phyloP scores from a whole-genome alignment of 768 basidiomycete genomes.

The Hericium rajendrae region DNA sequence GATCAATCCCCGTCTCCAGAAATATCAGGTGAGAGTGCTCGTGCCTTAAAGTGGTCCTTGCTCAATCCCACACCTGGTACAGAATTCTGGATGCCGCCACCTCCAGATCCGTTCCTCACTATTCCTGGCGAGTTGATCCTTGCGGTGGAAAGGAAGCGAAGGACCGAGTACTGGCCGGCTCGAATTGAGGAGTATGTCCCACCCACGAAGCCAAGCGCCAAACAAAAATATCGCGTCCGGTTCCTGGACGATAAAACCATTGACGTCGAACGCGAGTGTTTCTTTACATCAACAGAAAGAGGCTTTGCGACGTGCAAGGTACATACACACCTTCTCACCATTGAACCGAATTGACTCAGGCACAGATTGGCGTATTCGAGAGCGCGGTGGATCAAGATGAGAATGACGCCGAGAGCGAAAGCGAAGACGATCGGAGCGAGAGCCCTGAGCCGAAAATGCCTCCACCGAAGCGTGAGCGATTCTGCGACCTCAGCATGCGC shows the following conservation, averaged over 20 bases:
- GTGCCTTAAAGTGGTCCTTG: neutral
- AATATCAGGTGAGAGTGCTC: slow-evolving; percentile 1
- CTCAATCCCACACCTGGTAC: neutral
- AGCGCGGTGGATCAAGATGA: slow-evolving; percentile 28
- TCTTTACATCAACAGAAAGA: slow-evolving; percentile 47
- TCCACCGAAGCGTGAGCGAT: slow-evolving; percentile 32
- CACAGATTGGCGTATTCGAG: slow-evolving; percentile 47
- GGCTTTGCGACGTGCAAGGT: slow-evolving; percentile 60
- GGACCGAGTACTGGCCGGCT: slow-evolving; percentile 56
- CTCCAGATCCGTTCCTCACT: slow-evolving; percentile 36
- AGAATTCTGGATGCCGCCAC: slow-evolving; percentile 30
- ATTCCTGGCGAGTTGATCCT: slow-evolving; percentile 65
- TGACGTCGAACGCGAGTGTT: slow-evolving; percentile 37
- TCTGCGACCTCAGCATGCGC: slow-evolving; percentile 38
- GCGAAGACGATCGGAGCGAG: slow-evolving; percentile 18
- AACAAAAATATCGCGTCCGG: slow-evolving; percentile 42
- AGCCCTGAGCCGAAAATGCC: slow-evolving; percentile 36
- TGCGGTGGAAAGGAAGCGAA: slow-evolving; percentile 31
- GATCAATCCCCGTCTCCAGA: neutral
- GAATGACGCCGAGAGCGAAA: slow-evolving; percentile 19
- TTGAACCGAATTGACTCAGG: neutral
- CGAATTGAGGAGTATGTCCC: slow-evolving; percentile 42
- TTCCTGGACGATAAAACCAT: slow-evolving; percentile 46
- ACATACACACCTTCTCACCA: slow-evolving; percentile 1
- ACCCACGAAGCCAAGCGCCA: slow-evolving; percentile 26